Evolutionary conservation across 2,329 filamentous ascomycete genomes (phyloP), one percentile per base, ranked within the genome.

Genomic region (Gaeumannomyces sp.): DNA sequence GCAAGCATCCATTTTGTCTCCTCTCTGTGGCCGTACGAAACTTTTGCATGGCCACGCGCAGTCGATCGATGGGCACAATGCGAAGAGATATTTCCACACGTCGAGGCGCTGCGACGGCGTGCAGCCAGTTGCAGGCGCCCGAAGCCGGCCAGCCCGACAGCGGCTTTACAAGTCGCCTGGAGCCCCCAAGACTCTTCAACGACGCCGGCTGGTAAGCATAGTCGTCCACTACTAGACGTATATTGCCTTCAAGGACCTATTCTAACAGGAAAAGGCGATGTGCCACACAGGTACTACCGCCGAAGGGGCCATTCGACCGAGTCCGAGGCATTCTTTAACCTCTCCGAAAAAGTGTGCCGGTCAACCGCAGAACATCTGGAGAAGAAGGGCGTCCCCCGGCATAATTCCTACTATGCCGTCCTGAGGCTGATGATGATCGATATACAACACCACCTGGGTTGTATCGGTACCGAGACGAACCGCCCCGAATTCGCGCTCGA

Each of bases 401-500:
- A 31, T 8, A 31, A 31, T 31, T 31, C 31, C 4, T 28, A n/a
- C 19, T 5, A 28, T 6, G 56, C 56, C 27, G n/a, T 28, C 14
- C 56, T 58, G n/a, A 13, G 28, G 11, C 28, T n/a, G 1, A 58
- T 58, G n/a, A 58, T 58, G 3, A n/a, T n/a, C 56, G 56, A 58
- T 8, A n/a, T 58, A 13, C 56, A 58, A 13, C 56, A 27, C 56
- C 2, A 27, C n/a, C n/a, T 58, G 5, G 56, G 56, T n/a, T 25
- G n/a, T n/a, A 58, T 58, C 27, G 56, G 56, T n/a, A 58, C 56
- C 19, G 56, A 58, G 56, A 58, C 56, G 25, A 58, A 58, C 27
- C 19, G 56, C 4, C 56, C 56, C 2, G 56, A 58, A 8, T 58
- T 58, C 27, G 28, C 56, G 2, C 56, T 58, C 16, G 16, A 58